A percentile compares a stretch with the other conserved stretches of the same genome.
phyloP scores from a whole-genome alignment of 1,284 basidiomycete genomes.

The Leccinum laetum region DNA sequence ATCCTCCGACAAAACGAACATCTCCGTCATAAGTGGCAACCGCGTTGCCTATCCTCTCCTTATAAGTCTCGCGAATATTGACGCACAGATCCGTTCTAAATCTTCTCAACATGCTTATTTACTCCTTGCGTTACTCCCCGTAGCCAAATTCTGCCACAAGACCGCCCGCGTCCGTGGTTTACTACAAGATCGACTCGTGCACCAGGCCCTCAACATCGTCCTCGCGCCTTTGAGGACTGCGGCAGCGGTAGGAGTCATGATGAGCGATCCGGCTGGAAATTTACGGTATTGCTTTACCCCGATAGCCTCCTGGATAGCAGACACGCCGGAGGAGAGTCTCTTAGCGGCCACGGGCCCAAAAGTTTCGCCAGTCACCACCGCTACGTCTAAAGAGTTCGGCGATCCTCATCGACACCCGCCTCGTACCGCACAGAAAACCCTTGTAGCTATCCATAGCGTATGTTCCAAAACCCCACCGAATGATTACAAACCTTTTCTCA shows the following conservation, averaged over 20 bases:
- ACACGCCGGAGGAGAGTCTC: constrained; percentile 6
- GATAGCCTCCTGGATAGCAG: background rate
- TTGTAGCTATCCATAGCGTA: background rate
- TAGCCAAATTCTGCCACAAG: background rate
- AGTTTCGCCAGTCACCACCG: background rate
- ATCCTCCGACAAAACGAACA: too few relatives aligned
- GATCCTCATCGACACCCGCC: background rate
- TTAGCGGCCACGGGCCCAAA: background rate
- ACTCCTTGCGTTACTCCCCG: background rate
- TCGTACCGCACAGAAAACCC: background rate
- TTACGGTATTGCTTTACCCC: background rate
- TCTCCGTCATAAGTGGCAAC: too few relatives aligned
- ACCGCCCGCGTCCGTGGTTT: background rate
- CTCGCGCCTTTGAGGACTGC: background rate
- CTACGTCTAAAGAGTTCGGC: constrained; percentile 5
- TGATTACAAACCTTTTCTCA: constrained; percentile 4
- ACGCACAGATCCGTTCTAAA: background rate
- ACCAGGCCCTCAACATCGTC: background rate
- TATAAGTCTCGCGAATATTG: background rate
- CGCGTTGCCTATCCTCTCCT: too few relatives aligned
- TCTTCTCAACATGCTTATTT: background rate
- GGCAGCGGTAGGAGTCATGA: background rate
- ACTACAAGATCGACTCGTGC: background rate
- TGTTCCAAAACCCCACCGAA: background rate
- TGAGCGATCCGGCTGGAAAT: background rate